Evolutionary conservation across 2,329 filamentous ascomycete species (phyloP).

Genomic region (Cladosporium sp.): DNA sequence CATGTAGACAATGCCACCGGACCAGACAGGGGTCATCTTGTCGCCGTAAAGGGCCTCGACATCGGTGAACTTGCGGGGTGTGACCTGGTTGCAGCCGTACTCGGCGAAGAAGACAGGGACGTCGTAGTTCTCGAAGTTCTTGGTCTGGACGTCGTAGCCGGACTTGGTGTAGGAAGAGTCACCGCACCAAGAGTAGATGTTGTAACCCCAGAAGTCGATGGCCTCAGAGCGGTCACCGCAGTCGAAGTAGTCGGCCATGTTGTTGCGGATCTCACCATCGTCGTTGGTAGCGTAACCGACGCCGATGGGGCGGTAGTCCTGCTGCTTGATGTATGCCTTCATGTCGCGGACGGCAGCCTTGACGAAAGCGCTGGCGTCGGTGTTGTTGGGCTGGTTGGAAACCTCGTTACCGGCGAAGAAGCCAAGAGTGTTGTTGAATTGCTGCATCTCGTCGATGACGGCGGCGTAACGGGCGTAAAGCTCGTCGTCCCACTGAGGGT

Average conservation of each 20-base stretch:
- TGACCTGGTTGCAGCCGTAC: constrained; percentile 85
- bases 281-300: constrained; percentile 97
- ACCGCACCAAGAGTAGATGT: constrained; percentile 99
- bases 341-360: constrained; percentile 96
- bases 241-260: constrained; percentile 92
- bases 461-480: constrained; percentile 78
- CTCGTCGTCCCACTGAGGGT: constrained; percentile 74
- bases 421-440: constrained; percentile 89
- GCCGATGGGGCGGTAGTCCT: constrained; percentile 75
- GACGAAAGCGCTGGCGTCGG: constrained; percentile 85
- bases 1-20: constrained; percentile 98
- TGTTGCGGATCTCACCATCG: constrained; percentile 75
- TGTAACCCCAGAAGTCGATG: constrained; percentile 99
- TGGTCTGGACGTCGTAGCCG: constrained; percentile 77
- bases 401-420: constrained; percentile 99
- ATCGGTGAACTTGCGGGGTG: constrained; percentile 79
- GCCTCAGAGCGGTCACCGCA: constrained; percentile 67
- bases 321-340: constrained; percentile 86
- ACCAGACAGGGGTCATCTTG: constrained; percentile 85
- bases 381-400: constrained; percentile 85
- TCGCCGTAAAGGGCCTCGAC: constrained; percentile 75
- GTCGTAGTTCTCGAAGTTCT: constrained; percentile 85
- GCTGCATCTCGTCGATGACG: constrained; percentile 77
- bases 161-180: constrained; percentile 73
- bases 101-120: constrained; percentile 98